Conservation (phyloP, 2,329 filamentous ascomycete genomes). For the Aspergillus aculeatinus region DNA sequence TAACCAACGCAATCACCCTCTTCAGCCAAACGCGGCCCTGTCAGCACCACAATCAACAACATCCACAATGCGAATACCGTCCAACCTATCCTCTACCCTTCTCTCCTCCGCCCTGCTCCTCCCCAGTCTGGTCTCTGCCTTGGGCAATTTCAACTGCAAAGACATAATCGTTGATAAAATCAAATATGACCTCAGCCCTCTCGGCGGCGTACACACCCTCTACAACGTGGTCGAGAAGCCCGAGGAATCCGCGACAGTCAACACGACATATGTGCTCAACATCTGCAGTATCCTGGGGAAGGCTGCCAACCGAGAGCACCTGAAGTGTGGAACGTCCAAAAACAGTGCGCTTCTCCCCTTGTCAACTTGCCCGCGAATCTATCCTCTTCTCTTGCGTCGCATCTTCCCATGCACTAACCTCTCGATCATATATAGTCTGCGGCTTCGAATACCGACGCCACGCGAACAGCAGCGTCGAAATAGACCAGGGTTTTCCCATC, state of each 20-base stretch:
- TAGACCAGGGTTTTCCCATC: conserved; percentile 66
- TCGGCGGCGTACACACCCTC: conserved; percentile 40
- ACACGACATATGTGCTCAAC: conserved; percentile 40
- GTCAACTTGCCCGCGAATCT: not conserved
- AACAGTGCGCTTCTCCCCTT: conserved; percentile 30
- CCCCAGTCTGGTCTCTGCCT: conserved; percentile 29
- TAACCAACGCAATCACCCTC: conserved; percentile 10
- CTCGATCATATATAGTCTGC: conserved; percentile 60
- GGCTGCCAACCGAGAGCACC: conserved; percentile 24
- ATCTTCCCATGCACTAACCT: not conserved
- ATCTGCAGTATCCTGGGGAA: conserved; percentile 35
- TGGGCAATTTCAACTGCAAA: conserved; percentile 38
- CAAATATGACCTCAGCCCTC: conserved; percentile 41
- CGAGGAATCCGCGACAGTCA: conserved; percentile 25
- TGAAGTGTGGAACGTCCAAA: conserved; percentile 35
- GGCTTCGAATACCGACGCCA: conserved; percentile 62
- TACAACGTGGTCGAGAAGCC: conserved; percentile 30
- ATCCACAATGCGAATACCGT: conserved; percentile 36
- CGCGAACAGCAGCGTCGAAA: conserved; percentile 49
- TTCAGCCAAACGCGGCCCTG: conserved; percentile 1
- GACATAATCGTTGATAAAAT: conserved; percentile 36
- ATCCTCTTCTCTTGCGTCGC: not conserved
- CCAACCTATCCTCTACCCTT: conserved; percentile 23
- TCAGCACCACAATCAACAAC: not conserved
- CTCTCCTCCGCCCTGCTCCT: conserved; percentile 27